These are phyloP conservation scores for Aureococcus anophagefferens DNA, from an alignment of 108 stramenopile genomes.

Conservation along the genomic window DNA sequence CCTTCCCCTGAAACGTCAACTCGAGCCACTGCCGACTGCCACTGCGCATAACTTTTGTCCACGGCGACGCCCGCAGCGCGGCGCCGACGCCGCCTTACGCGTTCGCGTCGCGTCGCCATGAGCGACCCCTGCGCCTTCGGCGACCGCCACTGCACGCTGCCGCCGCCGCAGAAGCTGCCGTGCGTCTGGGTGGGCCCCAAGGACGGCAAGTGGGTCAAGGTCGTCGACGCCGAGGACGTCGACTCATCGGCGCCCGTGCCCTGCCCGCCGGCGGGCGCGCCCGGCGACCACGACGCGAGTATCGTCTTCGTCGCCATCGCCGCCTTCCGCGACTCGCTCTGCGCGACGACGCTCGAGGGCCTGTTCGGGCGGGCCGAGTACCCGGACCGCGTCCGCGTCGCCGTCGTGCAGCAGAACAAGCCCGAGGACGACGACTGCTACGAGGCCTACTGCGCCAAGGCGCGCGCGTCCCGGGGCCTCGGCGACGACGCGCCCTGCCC, in stretches of 20 bases:
- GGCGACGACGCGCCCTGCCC: slow-evolving; percentile 23
- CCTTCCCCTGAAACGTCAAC: too few species aligned
- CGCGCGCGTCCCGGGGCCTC: slow-evolving; percentile 16
- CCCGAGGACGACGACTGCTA: slow-evolving; percentile 28
- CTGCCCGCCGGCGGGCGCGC: not conserved
- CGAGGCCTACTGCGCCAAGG: slow-evolving; percentile 47
- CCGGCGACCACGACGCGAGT: not conserved
- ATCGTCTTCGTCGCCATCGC: not conserved
- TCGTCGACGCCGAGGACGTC: not conserved
- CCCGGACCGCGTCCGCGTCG: slow-evolving; percentile 45
- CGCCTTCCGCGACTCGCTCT: slow-evolving; percentile 45
- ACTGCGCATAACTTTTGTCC: too few species aligned
- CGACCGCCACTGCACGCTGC: not conserved
- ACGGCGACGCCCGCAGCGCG: too few species aligned
- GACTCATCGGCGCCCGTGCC: not conserved
- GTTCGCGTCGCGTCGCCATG: too few species aligned
- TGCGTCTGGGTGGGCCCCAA: not conserved
- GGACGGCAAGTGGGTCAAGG: not conserved
- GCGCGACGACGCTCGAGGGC: slow-evolving; percentile 58
- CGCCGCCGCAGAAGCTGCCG: not conserved
- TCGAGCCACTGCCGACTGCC: too few species aligned
- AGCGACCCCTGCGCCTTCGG: too few species aligned
- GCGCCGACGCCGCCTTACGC: too few species aligned
- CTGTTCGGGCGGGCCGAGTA: slow-evolving; percentile 45
- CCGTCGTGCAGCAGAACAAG: slow-evolving; percentile 57